These are phyloP conservation scores for Aristolochia contorta DNA, from an alignment of 164 flowering plant genomes.

Conservation along the genomic window DNA sequence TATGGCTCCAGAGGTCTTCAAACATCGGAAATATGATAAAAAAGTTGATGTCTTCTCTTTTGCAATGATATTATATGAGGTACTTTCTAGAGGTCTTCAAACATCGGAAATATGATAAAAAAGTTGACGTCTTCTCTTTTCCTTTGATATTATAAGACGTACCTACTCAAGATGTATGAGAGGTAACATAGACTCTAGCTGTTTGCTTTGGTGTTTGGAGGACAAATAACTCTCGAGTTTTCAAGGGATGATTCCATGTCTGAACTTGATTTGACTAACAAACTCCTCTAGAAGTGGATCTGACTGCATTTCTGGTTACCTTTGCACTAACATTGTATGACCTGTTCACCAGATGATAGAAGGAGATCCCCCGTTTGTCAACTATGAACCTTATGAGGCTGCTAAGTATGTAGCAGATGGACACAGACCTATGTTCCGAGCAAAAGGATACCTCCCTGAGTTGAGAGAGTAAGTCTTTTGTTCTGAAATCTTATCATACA, in stretches of 20 bases:
- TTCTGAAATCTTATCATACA: neutral
- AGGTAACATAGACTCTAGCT: neutral
- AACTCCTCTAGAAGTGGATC: too few species aligned
- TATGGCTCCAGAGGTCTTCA: slow-evolving; percentile 99
- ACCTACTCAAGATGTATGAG: slow-evolving; percentile 7
- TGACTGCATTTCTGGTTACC: too few species aligned
- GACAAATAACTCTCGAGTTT: neutral
- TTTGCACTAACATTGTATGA: neutral
- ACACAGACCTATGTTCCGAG: slow-evolving; percentile 66
- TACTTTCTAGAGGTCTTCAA: slow-evolving; percentile 75
- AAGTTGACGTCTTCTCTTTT: slow-evolving; percentile 97
- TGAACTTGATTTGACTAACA: too few species aligned
- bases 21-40: slow-evolving; percentile 94
- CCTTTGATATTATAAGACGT: slow-evolving; percentile 98
- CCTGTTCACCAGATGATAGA: slow-evolving; percentile 70
- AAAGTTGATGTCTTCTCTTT: slow-evolving; percentile 99
- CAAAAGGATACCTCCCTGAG: slow-evolving; percentile 56
- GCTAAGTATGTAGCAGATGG: slow-evolving; percentile 88
- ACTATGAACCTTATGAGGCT: slow-evolving; percentile 95
- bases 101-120: slow-evolving; percentile 96
- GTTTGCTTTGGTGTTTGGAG: neutral
- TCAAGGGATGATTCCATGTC: too few species aligned
- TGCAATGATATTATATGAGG: slow-evolving; percentile 98
- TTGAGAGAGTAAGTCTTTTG: slow-evolving; percentile 63
- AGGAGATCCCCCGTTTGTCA: slow-evolving; percentile 81